Evolutionary conservation across 768 basidiomycete genomes (phyloP).

Genomic region (Mycena belliarum): DNA sequence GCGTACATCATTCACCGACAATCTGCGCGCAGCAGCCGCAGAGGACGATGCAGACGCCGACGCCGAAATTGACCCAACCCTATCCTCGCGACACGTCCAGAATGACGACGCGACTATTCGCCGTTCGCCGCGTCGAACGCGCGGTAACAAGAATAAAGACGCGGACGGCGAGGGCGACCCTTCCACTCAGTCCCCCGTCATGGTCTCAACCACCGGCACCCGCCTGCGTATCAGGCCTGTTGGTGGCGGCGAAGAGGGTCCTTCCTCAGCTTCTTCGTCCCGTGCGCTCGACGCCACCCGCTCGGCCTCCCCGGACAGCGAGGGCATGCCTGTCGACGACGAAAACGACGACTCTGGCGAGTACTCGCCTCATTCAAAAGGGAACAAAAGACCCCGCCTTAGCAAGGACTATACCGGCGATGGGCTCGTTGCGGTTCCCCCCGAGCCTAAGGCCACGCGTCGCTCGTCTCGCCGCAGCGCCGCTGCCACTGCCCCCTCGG

Average conservation of each 20-base stretch:
- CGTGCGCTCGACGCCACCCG: constrained; percentile 7
- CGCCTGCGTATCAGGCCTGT: constrained; percentile 53
- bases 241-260: constrained; percentile 17
- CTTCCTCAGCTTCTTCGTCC: no score
- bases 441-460: constrained; percentile 16
- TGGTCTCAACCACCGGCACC: constrained; percentile 50
- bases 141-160: constrained; percentile 41
- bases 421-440: neutral
- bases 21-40: constrained; percentile 48
- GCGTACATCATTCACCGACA: constrained; percentile 27
- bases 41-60: constrained; percentile 49
- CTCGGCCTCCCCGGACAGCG: constrained; percentile 13
- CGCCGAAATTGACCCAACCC: constrained; percentile 41
- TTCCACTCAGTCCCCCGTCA: constrained; percentile 32
- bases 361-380: constrained; percentile 6
- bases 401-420: constrained; percentile 10
- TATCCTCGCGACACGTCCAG: constrained; percentile 9
- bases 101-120: neutral
- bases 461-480: constrained; percentile 17
- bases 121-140: neutral
- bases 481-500: constrained; percentile 20
- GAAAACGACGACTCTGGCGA: constrained; percentile 20
- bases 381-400: constrained; percentile 11
- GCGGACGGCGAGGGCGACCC: neutral
- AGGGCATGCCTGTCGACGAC: constrained; percentile 9